Evolutionary conservation across 768 basidiomycete genomes (phyloP), one percentile per base, ranked within the genome.

Genomic region (Leucosporidium scottii): DNA sequence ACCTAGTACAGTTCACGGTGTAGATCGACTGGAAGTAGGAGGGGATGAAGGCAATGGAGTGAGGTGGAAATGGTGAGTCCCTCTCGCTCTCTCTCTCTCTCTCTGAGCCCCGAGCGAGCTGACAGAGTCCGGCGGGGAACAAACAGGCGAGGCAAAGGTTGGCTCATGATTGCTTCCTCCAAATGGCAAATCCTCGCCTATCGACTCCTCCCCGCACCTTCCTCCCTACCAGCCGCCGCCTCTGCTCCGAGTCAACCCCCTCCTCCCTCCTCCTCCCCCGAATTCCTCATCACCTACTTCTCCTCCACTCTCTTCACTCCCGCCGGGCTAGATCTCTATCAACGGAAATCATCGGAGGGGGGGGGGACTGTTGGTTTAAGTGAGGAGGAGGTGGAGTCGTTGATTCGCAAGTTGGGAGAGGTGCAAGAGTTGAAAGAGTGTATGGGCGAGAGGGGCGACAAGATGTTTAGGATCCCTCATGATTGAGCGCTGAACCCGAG

Each of bases 261-360:
- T n/a, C n/a, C n/a, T n/a, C n/a, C n/a, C n/a, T n/a, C 9, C 34
- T 10, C 30, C 39, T 3, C 39, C 6, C 59, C 61, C 34, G 73
- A 67, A 23, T 78, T 75, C 75, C 77, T 73, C 44, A 71, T 78
- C 21, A 76, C 74, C 73, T 81, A 76, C 74, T 81, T 82, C 74
- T 80, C 80, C 44, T 78, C 77, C 68, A 81, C 81, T 17, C 75
- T 81, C 21, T 82, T 82, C 77, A 81, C 81, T 0, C 80, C 81
- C 9, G 79, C 80, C 25, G 81, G 81, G 0, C 72, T 82, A 25
- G 81, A 82, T 70, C 77, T 82, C 57, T 82, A 81, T 68, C 61
- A 74, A 1, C 34, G 66, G 1, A 15, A 65, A 9, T 58, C 74
- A n/a, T n/a, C n/a, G n/a, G n/a, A n/a, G n/a, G n/a, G n/a, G n/a